phyloP scores from a whole-genome alignment of 2,329 filamentous ascomycete species.

The Mycosphaerella sp. region DNA sequence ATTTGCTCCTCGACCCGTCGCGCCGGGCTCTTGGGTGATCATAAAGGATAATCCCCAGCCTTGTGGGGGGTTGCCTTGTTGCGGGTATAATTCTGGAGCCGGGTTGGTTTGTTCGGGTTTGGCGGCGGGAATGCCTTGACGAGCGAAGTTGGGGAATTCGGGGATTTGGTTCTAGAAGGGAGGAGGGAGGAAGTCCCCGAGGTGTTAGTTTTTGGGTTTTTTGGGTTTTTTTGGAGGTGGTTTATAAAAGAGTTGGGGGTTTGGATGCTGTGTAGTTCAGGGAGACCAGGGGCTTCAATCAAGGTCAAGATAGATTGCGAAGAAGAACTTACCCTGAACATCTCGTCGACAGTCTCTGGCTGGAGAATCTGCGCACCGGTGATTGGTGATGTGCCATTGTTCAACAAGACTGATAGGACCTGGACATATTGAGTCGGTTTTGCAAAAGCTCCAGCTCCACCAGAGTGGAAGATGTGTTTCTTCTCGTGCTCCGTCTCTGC shows the following conservation, averaged over 20 bases:
- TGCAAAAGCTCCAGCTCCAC: constrained; percentile 57
- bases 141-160: constrained; percentile 34
- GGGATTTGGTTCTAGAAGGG: constrained; percentile 34
- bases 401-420: constrained; percentile 58
- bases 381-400: constrained; percentile 55
- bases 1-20: constrained; percentile 32
- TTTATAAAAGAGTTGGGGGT: no score
- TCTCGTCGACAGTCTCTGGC: constrained; percentile 52
- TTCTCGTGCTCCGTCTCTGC: constrained; percentile 42
- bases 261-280: no score
- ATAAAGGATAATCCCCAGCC: constrained; percentile 54
- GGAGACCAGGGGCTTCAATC: no score
- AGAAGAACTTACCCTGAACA: constrained; percentile 45
- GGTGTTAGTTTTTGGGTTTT: no score
- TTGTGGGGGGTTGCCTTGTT: constrained; percentile 48
- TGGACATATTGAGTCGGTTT: constrained; percentile 55
- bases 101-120: constrained; percentile 34
- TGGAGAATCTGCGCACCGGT: constrained; percentile 52
- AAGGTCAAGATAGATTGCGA: neutral
- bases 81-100: constrained; percentile 37
- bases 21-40: constrained; percentile 32
- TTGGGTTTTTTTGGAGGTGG: no score
- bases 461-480: constrained; percentile 50
- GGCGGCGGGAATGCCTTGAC: constrained; percentile 31
- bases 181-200: no score